Evolutionary conservation across 2,329 filamentous ascomycete genomes (phyloP).

Genomic region (Trichoderma afroharzianum): DNA sequence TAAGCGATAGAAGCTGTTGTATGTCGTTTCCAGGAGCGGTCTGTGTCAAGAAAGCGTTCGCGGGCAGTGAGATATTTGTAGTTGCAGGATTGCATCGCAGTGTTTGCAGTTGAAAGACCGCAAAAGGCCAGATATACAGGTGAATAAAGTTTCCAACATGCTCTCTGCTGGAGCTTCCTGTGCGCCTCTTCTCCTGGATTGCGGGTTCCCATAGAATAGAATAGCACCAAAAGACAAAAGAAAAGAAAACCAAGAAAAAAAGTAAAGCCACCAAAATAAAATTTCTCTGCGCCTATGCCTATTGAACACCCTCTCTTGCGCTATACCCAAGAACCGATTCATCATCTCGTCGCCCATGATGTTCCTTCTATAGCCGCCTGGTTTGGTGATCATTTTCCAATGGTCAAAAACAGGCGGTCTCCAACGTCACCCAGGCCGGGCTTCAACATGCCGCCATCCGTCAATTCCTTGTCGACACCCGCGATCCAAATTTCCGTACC

Average conservation of each 20-base stretch:
- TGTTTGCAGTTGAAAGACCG: no score
- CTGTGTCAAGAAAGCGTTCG: background rate
- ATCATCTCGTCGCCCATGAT: constrained; percentile 7
- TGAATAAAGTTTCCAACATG: background rate
- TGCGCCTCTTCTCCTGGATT: background rate
- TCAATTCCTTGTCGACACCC: constrained; percentile 70
- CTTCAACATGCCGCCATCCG: constrained; percentile 81
- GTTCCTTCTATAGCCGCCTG: background rate
- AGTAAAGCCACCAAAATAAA: background rate
- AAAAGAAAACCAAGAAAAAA: background rate
- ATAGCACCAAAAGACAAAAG: background rate
- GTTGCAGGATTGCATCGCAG: no score
- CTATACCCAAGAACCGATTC: background rate
- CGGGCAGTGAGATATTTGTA: background rate
- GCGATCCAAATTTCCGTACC: constrained; percentile 79
- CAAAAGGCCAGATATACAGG: background rate
- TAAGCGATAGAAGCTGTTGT: no score
- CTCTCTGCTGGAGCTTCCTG: background rate
- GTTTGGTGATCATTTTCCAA: constrained; percentile 64
- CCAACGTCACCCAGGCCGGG: constrained; percentile 89
- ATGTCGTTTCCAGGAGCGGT: no score
- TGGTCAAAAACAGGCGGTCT: constrained; percentile 82
- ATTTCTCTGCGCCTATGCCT: background rate
- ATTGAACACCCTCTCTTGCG: constrained; percentile 17
- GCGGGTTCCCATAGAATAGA: background rate